A percentile compares a stretch with the other conserved stretches of the same genome.
Conservation (phyloP, 805 yeast genomes). For the Geotrichum ghanense region DNA sequence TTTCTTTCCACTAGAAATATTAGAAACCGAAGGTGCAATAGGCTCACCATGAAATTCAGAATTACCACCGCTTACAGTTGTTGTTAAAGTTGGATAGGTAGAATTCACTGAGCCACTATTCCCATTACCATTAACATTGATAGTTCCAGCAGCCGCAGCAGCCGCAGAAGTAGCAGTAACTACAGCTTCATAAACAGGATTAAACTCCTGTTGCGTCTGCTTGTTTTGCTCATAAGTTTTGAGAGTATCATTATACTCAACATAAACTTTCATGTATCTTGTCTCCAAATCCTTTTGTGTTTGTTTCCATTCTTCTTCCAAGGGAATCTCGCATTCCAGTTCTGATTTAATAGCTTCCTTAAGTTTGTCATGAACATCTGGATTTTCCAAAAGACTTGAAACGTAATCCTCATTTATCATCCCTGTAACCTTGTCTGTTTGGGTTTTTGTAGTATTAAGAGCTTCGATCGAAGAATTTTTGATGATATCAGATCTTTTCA, state of each 20-base stretch:
- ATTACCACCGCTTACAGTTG: background rate
- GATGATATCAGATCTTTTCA: constrained; percentile 8
- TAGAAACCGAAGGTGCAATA: background rate
- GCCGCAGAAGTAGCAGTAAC: constrained; percentile 11
- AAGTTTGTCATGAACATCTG: constrained; percentile 12
- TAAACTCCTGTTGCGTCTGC: constrained; percentile 3
- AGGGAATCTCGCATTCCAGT: constrained; percentile 17
- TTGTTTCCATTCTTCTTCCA: constrained; percentile 27
- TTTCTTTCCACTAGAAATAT: background rate
- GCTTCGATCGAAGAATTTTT: constrained; percentile 7
- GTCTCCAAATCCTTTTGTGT: constrained; percentile 25
- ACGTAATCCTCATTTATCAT: constrained; percentile 9
- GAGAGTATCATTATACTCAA: constrained; percentile 22
- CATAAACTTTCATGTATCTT: constrained; percentile 25
- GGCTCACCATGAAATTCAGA: background rate
- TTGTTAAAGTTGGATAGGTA: background rate
- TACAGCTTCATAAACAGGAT: constrained; percentile 11
- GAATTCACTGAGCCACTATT: background rate
- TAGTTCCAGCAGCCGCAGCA: constrained; percentile 8
- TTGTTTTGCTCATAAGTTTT: constrained; percentile 12
- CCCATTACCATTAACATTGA: background rate
- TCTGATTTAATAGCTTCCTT: constrained; percentile 14
- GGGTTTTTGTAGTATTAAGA: constrained; percentile 8
- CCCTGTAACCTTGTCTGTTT: constrained; percentile 14
- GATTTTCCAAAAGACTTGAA: constrained; percentile 10